Evolutionary conservation across 1,139 yeast genomes (phyloP).

Genomic region (Lodderomyces parapsilosis): DNA sequence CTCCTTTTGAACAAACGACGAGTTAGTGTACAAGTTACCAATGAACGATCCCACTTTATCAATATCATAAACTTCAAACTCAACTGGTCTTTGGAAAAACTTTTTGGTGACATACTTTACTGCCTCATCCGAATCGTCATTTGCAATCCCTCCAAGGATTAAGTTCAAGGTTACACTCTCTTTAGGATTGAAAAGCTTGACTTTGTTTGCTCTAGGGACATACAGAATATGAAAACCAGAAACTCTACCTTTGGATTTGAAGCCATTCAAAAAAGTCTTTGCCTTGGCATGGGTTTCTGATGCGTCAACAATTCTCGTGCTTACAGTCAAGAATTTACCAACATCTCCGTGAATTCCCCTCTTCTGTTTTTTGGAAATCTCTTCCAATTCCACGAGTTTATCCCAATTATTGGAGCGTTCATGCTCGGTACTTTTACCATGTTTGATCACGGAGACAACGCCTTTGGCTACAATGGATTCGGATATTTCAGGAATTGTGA

Average conservation of each 20-base stretch:
- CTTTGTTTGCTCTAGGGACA: constrained; percentile 65
- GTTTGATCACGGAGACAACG: constrained; percentile 75
- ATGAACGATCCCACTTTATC: constrained; percentile 83
- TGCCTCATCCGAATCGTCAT: constrained; percentile 54
- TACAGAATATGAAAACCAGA: constrained; percentile 64
- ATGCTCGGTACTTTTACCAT: constrained; percentile 65
- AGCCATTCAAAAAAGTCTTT: constrained; percentile 67
- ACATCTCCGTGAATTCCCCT: constrained; percentile 59
- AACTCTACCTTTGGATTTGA: constrained; percentile 64
- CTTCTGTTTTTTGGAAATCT: constrained; percentile 52
- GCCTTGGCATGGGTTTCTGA: constrained; percentile 74
- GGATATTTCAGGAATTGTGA: constrained; percentile 63
- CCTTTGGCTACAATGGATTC: constrained; percentile 63
- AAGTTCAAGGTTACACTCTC: constrained; percentile 71
- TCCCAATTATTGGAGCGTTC: constrained; percentile 82
- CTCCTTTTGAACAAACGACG: constrained; percentile 58
- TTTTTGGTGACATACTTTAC: constrained; percentile 53
- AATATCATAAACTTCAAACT: constrained; percentile 62
- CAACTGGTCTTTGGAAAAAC: constrained; percentile 71
- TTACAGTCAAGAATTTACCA: constrained; percentile 48
- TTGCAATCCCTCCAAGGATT: constrained; percentile 73
- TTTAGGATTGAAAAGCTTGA: constrained; percentile 65
- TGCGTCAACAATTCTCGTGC: constrained; percentile 72
- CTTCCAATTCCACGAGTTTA: constrained; percentile 67
- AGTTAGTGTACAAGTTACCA: constrained; percentile 61